phyloP scores from a whole-genome alignment of 331 rosid species.

The Quercus tomentella region DNA sequence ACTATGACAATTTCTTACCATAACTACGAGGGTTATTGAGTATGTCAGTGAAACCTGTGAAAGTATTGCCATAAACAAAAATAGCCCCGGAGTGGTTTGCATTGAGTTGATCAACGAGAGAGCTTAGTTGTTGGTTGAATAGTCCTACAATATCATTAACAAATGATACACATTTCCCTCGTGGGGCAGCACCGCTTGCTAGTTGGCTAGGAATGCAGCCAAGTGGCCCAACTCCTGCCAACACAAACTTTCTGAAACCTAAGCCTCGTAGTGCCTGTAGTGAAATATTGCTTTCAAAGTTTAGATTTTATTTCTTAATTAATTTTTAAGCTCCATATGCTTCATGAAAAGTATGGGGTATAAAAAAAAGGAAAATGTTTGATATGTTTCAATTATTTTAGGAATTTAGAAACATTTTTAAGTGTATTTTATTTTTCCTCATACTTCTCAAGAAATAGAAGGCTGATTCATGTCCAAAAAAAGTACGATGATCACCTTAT shows the following conservation, averaged over 20 bases:
- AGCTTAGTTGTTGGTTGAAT: conserved; percentile 28
- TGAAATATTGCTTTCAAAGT: background rate
- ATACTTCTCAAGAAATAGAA: no score
- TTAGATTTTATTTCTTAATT: background rate
- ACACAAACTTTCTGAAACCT: conserved; percentile 33
- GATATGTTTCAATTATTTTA: no score
- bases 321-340: no score
- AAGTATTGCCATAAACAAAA: conserved; percentile 31
- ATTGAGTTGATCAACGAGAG: conserved; percentile 31
- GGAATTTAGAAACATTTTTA: no score
- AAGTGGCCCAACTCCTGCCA: conserved; percentile 33
- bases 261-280: conserved; percentile 19
- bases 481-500: no score
- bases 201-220: conserved; percentile 39
- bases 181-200: conserved; percentile 1
- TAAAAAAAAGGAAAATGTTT: no score
- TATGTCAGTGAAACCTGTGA: background rate
- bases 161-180: conserved; percentile 1
- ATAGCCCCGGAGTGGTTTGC: conserved; percentile 7
- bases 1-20: conserved; percentile 11
- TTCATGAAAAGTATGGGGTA: no score
- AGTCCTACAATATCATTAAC: conserved; percentile 12
- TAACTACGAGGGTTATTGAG: background rate
- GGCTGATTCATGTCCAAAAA: no score
- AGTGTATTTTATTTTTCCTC: no score